Conservation (phyloP, 2,329 filamentous ascomycete species). For the Aspergillus amoenus region DNA sequence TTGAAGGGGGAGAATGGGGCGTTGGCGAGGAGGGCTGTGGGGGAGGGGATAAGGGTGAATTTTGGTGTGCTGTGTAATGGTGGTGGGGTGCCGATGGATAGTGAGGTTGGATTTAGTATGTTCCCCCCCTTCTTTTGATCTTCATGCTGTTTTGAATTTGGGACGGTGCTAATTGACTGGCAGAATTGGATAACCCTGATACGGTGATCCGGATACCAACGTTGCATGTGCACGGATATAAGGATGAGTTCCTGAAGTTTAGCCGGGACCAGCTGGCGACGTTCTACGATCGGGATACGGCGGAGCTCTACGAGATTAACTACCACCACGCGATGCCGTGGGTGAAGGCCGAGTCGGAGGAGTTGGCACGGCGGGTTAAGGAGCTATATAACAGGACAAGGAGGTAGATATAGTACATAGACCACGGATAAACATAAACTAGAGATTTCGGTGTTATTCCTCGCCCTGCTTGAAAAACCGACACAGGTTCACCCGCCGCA, state of each 20-base stretch:
- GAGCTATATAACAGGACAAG: slow-evolving; percentile 12
- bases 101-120: slow-evolving; percentile 18
- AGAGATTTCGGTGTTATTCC: background rate
- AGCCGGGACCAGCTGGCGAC: slow-evolving; percentile 16
- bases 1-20: background rate
- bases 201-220: slow-evolving; percentile 16
- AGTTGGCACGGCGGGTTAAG: slow-evolving; percentile 17
- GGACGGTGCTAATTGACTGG: background rate
- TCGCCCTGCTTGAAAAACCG: too few relatives aligned
- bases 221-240: slow-evolving; percentile 22
- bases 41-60: slow-evolving; percentile 1
- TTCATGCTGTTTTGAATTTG: too few relatives aligned
- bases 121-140: background rate
- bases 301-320: slow-evolving; percentile 19
- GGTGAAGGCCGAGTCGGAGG: slow-evolving; percentile 18
- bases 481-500: background rate
- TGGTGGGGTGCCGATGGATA: slow-evolving; percentile 20
- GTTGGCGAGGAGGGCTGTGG: background rate
- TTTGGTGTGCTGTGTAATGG: slow-evolving; percentile 25
- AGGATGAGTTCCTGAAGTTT: slow-evolving; percentile 18
- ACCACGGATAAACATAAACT: background rate
- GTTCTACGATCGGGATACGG: slow-evolving; percentile 14
- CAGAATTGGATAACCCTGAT: background rate
- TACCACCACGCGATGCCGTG: slow-evolving; percentile 29
- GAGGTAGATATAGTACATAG: background rate